A percentile compares a stretch with the other conserved stretches of the same genome.
Conservation (phyloP, 2,329 filamentous ascomycete genomes). For the Thermomyces lanuginosus region DNA sequence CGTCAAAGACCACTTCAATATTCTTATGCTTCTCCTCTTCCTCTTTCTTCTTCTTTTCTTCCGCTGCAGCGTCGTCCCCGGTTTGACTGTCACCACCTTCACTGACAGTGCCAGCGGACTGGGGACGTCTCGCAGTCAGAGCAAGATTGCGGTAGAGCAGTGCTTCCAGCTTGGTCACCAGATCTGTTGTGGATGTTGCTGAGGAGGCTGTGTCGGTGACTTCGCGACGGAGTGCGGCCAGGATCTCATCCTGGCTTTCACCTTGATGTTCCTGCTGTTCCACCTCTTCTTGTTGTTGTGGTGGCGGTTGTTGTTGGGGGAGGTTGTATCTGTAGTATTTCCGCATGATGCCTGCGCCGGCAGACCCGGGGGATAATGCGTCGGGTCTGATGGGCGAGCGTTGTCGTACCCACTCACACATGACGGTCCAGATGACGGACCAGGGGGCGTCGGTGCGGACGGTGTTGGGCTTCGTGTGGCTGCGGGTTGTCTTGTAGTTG, state of each 20-base stretch:
- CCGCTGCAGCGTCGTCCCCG: conserved; percentile 3
- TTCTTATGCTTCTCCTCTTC: conserved; percentile 15
- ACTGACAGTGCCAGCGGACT: conserved; percentile 10
- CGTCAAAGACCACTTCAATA: conserved; percentile 60
- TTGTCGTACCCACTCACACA: conserved; percentile 80
- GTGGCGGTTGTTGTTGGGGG: too few relatives aligned
- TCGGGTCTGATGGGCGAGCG: conserved; percentile 60
- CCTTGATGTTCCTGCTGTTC: conserved; percentile 21
- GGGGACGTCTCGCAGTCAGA: conserved; percentile 8
- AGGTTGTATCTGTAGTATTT: conserved; percentile 9
- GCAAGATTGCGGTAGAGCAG: conserved; percentile 22
- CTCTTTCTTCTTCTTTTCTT: conserved; percentile 2
- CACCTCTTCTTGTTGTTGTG: too few relatives aligned
- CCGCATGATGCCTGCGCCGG: conserved; percentile 55
- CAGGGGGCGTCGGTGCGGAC: conserved; percentile 91
- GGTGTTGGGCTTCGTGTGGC: conserved; percentile 75
- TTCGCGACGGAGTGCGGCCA: conserved; percentile 21
- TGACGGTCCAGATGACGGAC: conserved; percentile 77
- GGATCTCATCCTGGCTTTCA: conserved; percentile 14
- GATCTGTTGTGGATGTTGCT: conserved; percentile 20
- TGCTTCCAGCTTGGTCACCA: conserved; percentile 29
- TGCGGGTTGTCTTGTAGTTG: conserved; percentile 69
- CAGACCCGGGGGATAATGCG: conserved; percentile 50
- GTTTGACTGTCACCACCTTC: conserved; percentile 8
- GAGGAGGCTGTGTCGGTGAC: conserved; percentile 18